A percentile compares a stretch with the other conserved stretches of the same genome.
These are phyloP conservation scores for Penicillium sp. DNA, from an alignment of 2,329 filamentous ascomycete genomes.

Conservation along the genomic window DNA sequence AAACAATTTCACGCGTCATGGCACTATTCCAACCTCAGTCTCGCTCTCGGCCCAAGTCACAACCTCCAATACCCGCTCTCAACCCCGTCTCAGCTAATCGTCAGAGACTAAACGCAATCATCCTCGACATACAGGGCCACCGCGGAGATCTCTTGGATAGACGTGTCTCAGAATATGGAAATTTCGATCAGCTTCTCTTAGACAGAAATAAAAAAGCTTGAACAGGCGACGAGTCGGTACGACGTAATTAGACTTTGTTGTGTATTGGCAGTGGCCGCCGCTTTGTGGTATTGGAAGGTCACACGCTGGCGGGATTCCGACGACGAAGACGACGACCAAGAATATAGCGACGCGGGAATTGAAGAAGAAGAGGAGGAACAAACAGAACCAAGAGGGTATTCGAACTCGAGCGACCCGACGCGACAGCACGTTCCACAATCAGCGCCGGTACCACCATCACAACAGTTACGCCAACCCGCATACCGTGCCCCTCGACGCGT, in stretches of 20 bases:
- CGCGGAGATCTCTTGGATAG: background rate
- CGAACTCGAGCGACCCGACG: background rate
- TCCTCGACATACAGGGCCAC: background rate
- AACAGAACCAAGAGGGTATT: background rate
- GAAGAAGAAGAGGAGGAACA: too few species aligned
- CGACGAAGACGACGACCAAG: background rate
- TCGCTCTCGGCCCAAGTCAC: background rate
- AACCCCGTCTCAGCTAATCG: background rate
- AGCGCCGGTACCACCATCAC: background rate
- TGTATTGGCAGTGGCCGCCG: too few species aligned
- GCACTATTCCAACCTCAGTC: background rate
- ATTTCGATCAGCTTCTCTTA: background rate
- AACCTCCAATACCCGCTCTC: background rate
- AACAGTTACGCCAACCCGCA: background rate
- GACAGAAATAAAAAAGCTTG: background rate
- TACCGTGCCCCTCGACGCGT: background rate
- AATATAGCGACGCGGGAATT: background rate
- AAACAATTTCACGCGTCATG: background rate
- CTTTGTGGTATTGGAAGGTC: too few species aligned
- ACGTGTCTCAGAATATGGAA: background rate
- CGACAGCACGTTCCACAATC: background rate
- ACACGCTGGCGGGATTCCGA: too few species aligned
- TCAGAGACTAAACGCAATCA: background rate
- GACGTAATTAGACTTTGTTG: background rate
- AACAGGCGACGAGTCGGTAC: background rate